These are phyloP conservation scores for Barnettozyma sucrosica DNA, from an alignment of 805 yeast species.

Conservation along the genomic window DNA sequence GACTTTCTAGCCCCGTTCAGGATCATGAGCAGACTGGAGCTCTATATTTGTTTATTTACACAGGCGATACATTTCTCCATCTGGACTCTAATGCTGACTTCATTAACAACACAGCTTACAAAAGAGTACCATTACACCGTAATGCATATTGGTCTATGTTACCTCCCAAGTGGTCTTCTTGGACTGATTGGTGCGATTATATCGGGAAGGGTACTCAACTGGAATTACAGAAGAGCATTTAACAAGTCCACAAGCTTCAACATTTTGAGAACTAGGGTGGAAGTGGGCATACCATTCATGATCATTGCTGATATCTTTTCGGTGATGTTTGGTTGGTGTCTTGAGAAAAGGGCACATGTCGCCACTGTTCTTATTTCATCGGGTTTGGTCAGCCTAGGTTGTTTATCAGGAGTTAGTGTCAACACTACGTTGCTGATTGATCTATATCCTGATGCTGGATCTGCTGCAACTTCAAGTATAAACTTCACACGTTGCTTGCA, in stretches of 20 bases:
- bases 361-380: conserved; percentile 50
- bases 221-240: conserved; percentile 34
- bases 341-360: conserved; percentile 34
- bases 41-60: conserved; percentile 46
- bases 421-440: conserved; percentile 72
- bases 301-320: conserved; percentile 36
- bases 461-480: conserved; percentile 68
- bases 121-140: conserved; percentile 45
- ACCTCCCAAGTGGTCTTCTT: conserved; percentile 68
- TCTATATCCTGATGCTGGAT: conserved; percentile 60
- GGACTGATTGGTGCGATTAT: conserved; percentile 54
- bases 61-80: conserved; percentile 58
- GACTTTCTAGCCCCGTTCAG: conserved; percentile 36
- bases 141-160: conserved; percentile 61
- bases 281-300: conserved; percentile 40
- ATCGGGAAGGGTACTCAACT: conserved; percentile 54
- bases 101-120: conserved; percentile 51
- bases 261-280: conserved; percentile 48
- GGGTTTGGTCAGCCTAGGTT: conserved; percentile 51
- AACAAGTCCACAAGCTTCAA: conserved; percentile 32
- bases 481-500: conserved; percentile 70
- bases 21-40: conserved; percentile 39
- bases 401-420: conserved; percentile 51
- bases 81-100: conserved; percentile 67
- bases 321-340: conserved; percentile 69